Percentiles rank a stretch among this genome's conserved stretches.
phyloP scores from a whole-genome alignment of 768 basidiomycete genomes.

The Hysterangium stoloniferum region DNA sequence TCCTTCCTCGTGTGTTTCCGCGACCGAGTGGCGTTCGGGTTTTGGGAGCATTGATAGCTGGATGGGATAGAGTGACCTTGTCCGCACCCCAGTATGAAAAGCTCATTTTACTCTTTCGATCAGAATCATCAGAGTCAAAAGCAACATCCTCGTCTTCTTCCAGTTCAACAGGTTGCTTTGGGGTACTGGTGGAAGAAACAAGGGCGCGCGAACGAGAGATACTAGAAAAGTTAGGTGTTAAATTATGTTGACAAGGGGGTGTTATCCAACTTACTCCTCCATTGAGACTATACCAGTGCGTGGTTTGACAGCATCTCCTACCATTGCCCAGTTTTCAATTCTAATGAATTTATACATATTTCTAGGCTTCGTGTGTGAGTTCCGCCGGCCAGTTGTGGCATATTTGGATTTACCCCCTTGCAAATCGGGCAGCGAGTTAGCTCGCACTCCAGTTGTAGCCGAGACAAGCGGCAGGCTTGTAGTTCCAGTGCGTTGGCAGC shows the following conservation, averaged over 20 bases:
- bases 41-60: constrained; percentile 44
- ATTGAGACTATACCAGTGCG: constrained; percentile 77
- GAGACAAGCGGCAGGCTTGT: constrained; percentile 77
- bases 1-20: constrained; percentile 9
- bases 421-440: constrained; percentile 69
- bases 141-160: constrained; percentile 43
- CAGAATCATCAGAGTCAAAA: constrained; percentile 73
- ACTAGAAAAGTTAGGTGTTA: constrained; percentile 23
- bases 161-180: constrained; percentile 44
- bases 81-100: constrained; percentile 93
- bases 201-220: constrained; percentile 48
- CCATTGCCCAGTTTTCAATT: constrained; percentile 79
- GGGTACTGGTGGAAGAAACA: constrained; percentile 34
- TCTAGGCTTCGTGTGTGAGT: constrained; percentile 70
- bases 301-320: constrained; percentile 68
- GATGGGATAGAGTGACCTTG: constrained; percentile 81
- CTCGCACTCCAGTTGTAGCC: constrained; percentile 27
- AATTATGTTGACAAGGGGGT: background rate
- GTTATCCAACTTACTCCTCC: constrained; percentile 65
- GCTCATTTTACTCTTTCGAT: constrained; percentile 89
- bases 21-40: constrained; percentile 8
- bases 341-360: constrained; percentile 93
- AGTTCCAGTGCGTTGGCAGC: constrained; percentile 85
- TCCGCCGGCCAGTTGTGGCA: constrained; percentile 71
- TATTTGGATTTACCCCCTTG: constrained; percentile 73